These are phyloP conservation scores for Bretziella fagacearum DNA, from an alignment of 2,329 filamentous ascomycete genomes.

Conservation along the genomic window DNA sequence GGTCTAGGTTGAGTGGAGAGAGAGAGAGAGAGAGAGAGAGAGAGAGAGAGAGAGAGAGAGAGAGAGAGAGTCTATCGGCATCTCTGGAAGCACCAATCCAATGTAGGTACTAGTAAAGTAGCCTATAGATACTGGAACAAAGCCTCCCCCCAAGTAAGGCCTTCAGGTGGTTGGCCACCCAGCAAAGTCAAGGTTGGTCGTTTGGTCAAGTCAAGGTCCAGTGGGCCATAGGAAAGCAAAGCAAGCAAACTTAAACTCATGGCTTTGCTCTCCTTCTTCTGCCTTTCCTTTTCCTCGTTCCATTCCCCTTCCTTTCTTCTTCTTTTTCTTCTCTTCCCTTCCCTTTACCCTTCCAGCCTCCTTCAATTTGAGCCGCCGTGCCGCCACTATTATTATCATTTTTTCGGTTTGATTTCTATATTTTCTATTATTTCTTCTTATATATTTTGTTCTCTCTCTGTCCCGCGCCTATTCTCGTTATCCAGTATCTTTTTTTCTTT, in stretches of 20 bases:
- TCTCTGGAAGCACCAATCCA: no score
- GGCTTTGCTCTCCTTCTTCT: neutral
- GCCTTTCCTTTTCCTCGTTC: slow-evolving; percentile 1
- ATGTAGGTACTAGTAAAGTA: no score
- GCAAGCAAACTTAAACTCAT: neutral
- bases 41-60: neutral
- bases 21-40: neutral
- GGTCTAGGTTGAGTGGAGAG: neutral
- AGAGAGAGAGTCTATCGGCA: no score
- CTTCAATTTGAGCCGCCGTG: slow-evolving; percentile 9
- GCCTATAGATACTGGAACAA: no score
- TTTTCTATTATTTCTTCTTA: slow-evolving; percentile 2
- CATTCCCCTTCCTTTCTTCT: slow-evolving; percentile 5
- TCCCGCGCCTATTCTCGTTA: neutral
- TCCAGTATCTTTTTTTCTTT: neutral
- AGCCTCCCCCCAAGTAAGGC: no score
- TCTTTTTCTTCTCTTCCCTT: slow-evolving; percentile 7
- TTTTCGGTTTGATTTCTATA: neutral
- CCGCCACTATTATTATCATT: neutral
- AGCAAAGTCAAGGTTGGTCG: no score
- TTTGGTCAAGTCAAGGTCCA: neutral
- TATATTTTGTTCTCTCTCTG: neutral
- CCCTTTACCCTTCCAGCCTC: slow-evolving; percentile 12
- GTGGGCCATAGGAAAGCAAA: neutral
- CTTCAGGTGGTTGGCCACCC: no score